phyloP scores from a whole-genome alignment of 1,139 yeast genomes.

The Debaryomyces psychrophilus region DNA sequence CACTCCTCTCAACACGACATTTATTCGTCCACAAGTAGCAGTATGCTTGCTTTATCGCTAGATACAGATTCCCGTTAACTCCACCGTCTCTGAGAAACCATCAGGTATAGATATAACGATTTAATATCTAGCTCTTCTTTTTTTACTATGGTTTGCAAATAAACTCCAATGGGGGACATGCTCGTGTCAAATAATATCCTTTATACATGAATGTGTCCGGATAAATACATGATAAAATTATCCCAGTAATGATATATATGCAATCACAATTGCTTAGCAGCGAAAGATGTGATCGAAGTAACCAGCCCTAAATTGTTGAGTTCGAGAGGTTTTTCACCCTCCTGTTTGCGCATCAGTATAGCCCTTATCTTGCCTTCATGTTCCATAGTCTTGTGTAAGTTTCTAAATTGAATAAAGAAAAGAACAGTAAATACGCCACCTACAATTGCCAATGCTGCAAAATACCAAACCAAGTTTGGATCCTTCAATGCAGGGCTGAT shows the following conservation, averaged over 20 bases:
- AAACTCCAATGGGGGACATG: too few species aligned
- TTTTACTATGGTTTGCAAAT: too few species aligned
- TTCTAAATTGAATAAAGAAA: constrained; percentile 53
- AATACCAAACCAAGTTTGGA: constrained; percentile 59
- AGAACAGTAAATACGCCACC: constrained; percentile 45
- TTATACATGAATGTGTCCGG: too few species aligned
- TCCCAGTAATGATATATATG: background rate
- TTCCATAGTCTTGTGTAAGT: constrained; percentile 56
- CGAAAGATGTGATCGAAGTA: constrained; percentile 26
- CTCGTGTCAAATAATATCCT: too few species aligned
- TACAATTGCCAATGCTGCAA: constrained; percentile 52
- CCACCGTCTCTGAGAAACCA: too few species aligned
- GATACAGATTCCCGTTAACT: constrained; percentile 6
- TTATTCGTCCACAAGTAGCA: constrained; percentile 11
- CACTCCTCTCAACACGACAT: constrained; percentile 14
- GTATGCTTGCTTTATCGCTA: constrained; percentile 10
- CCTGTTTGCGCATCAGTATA: constrained; percentile 9
- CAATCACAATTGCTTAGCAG: constrained; percentile 19
- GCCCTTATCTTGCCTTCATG: constrained; percentile 38
- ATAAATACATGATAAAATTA: background rate
- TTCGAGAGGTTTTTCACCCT: constrained; percentile 11
- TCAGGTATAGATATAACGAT: background rate
- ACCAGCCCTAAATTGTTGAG: constrained; percentile 23
- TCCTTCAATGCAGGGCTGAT: constrained; percentile 56
- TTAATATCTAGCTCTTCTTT: constrained; percentile 5